phyloP scores from a whole-genome alignment of 306 rosid genomes.

The Datisca glomerata region DNA sequence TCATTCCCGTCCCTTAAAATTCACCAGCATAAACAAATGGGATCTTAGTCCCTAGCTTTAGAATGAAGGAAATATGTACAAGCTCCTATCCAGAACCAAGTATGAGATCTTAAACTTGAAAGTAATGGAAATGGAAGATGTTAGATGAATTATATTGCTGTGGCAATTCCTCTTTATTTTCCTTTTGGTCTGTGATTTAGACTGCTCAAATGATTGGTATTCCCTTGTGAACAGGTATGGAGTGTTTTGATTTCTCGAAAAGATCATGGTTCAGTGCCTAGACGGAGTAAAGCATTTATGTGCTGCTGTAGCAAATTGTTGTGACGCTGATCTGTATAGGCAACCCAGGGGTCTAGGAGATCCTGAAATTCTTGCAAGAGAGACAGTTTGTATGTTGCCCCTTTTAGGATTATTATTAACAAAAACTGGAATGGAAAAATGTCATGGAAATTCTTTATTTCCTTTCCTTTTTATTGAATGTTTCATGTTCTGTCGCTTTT shows the following conservation, averaged over 20 bases:
- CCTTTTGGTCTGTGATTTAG: background rate
- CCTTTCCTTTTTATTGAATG: slow-evolving; percentile 1
- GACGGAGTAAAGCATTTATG: slow-evolving; percentile 69
- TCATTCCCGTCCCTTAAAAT: too few relatives aligned
- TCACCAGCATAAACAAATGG: too few relatives aligned
- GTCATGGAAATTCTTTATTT: too few relatives aligned
- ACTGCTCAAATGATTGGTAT: background rate
- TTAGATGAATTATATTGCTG: too few relatives aligned
- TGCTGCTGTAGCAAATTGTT: slow-evolving; percentile 39
- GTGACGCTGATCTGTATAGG: slow-evolving; percentile 33
- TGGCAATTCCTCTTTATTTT: too few relatives aligned
- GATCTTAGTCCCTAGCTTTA: too few relatives aligned
- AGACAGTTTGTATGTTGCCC: slow-evolving; percentile 67
- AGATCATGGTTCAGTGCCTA: slow-evolving; percentile 79
- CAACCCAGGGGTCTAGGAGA: slow-evolving; percentile 56
- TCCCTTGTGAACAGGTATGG: slow-evolving; percentile 50
- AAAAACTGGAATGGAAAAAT: too few relatives aligned
- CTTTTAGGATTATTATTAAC: slow-evolving; percentile 2
- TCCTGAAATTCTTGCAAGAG: slow-evolving; percentile 85
- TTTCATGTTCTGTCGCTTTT: background rate
- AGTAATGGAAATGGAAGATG: too few relatives aligned
- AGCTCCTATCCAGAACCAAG: too few relatives aligned
- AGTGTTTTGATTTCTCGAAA: slow-evolving; percentile 51
- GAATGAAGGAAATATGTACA: too few relatives aligned
- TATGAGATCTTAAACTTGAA: too few relatives aligned